A percentile compares a stretch with the other conserved stretches of the same genome.
Evolutionary conservation across 2,329 filamentous ascomycete species (phyloP).

Genomic region (Fusarium beomiforme): DNA sequence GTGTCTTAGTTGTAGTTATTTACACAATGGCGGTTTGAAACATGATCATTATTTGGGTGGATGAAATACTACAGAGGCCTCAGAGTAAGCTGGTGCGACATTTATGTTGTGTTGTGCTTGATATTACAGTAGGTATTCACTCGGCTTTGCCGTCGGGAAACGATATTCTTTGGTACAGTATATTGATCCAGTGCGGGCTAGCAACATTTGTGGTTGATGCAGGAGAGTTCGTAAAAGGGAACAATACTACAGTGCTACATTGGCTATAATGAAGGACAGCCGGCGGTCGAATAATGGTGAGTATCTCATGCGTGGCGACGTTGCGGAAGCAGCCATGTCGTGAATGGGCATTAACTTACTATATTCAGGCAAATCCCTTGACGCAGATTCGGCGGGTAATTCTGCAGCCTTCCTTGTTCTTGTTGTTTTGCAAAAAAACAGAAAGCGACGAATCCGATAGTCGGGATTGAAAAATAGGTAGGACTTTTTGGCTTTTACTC

Average conservation of each 20-base stretch:
- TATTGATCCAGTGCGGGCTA: neutral
- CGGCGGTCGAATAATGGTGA: neutral
- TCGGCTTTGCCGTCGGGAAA: conserved; percentile 16
- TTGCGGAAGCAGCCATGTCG: neutral
- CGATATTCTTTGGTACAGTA: neutral
- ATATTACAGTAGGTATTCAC: conserved; percentile 20
- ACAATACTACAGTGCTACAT: conserved; percentile 7
- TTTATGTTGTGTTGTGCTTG: conserved; percentile 21
- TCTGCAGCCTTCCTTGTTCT: conserved; percentile 28
- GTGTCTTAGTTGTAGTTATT: neutral
- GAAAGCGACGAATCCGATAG: neutral
- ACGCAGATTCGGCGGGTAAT: conserved; percentile 5
- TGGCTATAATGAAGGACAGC: conserved; percentile 15
- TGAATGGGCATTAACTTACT: conserved; percentile 4
- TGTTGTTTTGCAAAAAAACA: conserved; percentile 10
- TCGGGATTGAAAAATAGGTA: neutral
- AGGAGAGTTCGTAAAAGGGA: conserved; percentile 13
- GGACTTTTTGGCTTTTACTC: conserved; percentile 4
- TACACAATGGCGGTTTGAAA: neutral
- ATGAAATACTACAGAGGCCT: neutral
- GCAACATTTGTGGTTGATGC: neutral
- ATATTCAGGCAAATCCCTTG: neutral
- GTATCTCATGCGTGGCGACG: conserved; percentile 9
- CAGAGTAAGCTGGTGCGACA: conserved; percentile 4
- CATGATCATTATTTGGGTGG: neutral